Evolutionary conservation across 176 grass and related monocot genomes (phyloP).

Genomic region (Thalia dealbata): DNA sequence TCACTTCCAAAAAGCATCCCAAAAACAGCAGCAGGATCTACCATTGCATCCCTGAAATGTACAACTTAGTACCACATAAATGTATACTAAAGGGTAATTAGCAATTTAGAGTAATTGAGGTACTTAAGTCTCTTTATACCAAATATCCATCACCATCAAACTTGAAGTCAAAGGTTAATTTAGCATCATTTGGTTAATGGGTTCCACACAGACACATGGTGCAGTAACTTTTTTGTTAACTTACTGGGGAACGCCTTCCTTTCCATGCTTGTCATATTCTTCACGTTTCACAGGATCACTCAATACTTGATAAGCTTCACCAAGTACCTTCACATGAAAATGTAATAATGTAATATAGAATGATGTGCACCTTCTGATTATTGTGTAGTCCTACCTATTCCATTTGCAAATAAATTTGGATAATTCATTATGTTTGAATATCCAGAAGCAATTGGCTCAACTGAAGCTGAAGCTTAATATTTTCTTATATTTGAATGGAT

Average conservation of each 20-base stretch:
- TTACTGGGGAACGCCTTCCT: conserved; percentile 78
- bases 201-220: neutral
- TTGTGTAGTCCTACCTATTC: neutral
- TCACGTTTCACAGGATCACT: conserved; percentile 73
- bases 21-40: conserved; percentile 89
- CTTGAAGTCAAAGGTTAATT: neutral
- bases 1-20: conserved; percentile 99
- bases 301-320: conserved; percentile 91
- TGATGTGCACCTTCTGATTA: neutral
- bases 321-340: conserved; percentile 48
- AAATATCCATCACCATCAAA: neutral
- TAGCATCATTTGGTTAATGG: neutral
- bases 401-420: neutral
- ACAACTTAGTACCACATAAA: neutral
- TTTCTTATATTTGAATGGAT: no score
- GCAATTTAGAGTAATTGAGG: neutral
- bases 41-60: conserved; percentile 64
- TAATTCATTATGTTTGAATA: no score
- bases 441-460: no score
- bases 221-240: neutral
- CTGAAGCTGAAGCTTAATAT: no score
- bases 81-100: neutral
- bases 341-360: conserved; percentile 16
- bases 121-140: no score
- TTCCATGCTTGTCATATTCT: conserved; percentile 71